Conservation (phyloP, 225 moss, liverwort and hornwort genomes). For the Lunularia cruciata region DNA sequence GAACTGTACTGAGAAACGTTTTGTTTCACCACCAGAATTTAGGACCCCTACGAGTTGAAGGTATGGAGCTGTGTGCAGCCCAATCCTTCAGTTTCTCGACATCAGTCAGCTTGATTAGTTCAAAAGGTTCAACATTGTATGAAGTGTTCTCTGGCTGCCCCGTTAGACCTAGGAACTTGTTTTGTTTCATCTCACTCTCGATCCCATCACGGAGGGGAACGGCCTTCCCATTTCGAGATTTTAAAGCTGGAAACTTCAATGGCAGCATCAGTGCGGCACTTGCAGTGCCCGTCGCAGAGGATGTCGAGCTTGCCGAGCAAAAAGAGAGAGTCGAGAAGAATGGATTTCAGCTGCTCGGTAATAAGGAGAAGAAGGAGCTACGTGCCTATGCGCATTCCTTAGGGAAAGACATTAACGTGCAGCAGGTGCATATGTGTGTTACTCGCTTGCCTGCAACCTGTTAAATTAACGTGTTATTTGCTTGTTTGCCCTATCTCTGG, state of each 20-base stretch:
- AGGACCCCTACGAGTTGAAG: background rate
- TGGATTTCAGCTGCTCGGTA: constrained; percentile 58
- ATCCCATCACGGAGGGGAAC: background rate
- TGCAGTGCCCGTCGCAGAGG: background rate
- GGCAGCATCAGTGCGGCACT: background rate
- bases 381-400: constrained; percentile 82
- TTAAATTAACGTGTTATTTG: too few relatives aligned
- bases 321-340: background rate
- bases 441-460: constrained; percentile 1
- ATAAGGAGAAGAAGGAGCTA: constrained; percentile 90
- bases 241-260: background rate
- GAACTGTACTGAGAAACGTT: too few relatives aligned
- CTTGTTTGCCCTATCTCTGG: too few relatives aligned
- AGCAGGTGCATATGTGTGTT: constrained; percentile 60
- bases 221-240: background rate
- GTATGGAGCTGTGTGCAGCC: background rate
- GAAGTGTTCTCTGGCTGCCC: background rate
- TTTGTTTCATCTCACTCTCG: background rate
- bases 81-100: background rate
- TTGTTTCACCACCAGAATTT: too few relatives aligned
- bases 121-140: background rate
- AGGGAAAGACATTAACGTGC: constrained; percentile 68
- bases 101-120: background rate
- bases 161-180: background rate
- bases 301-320: background rate